phyloP scores from a whole-genome alignment of 106 monocot species.

The Apostasia ramifera region DNA sequence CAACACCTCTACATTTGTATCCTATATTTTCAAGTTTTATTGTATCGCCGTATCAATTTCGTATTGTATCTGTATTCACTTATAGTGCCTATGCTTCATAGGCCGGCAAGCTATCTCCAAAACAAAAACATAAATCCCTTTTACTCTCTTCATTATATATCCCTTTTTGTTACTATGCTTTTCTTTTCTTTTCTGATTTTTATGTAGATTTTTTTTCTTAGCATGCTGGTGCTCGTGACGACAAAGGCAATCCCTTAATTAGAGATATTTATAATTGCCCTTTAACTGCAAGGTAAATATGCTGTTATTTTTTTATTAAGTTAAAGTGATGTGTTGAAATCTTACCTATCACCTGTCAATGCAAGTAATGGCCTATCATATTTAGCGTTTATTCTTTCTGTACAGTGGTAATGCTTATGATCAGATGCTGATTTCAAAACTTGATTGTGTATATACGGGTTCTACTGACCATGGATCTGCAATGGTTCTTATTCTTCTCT shows the following conservation, averaged over 20 bases:
- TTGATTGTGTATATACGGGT: slow-evolving; percentile 85
- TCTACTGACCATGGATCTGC: slow-evolving; percentile 74
- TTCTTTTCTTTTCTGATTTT: slow-evolving; percentile 3
- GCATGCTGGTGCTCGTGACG: slow-evolving; percentile 95
- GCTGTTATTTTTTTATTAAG: neutral
- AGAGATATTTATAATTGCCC: slow-evolving; percentile 84
- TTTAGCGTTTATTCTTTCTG: slow-evolving; percentile 4
- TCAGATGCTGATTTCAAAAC: slow-evolving; percentile 78
- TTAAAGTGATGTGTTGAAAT: neutral
- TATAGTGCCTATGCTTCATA: no score
- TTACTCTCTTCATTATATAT: no score
- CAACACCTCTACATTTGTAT: no score
- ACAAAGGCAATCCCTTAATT: slow-evolving; percentile 70
- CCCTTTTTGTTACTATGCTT: neutral
- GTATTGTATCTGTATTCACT: no score
- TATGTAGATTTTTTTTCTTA: slow-evolving; percentile 21
- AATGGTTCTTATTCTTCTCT: slow-evolving; percentile 34
- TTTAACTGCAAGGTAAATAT: slow-evolving; percentile 79
- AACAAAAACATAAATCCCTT: no score
- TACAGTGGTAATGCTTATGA: slow-evolving; percentile 81
- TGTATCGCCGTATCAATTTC: no score
- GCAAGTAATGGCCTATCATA: neutral
- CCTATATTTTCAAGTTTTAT: no score
- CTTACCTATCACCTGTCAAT: neutral
- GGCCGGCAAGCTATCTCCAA: no score